phyloP scores from a whole-genome alignment of 768 basidiomycete genomes.

The Arthromyces matolae region DNA sequence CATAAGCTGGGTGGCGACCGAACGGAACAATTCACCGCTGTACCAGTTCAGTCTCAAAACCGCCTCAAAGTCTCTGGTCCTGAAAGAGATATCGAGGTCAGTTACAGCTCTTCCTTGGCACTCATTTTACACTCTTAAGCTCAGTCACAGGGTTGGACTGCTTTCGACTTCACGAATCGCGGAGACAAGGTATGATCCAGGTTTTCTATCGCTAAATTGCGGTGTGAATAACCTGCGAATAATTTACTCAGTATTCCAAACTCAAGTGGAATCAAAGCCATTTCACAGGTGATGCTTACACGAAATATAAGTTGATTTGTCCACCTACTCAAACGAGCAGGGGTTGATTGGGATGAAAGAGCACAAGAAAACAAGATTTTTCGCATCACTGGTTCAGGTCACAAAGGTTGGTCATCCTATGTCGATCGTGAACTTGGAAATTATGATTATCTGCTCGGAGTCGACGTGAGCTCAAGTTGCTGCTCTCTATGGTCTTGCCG shows the following conservation, averaged over 20 bases:
- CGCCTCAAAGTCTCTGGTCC: conserved; percentile 59
- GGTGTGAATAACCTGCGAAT: neutral
- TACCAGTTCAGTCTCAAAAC: conserved; percentile 68
- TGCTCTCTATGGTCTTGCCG: neutral
- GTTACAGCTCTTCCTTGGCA: conserved; percentile 4
- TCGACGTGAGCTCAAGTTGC: conserved; percentile 51
- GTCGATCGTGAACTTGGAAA: conserved; percentile 87
- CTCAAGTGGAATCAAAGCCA: conserved; percentile 75
- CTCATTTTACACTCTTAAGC: conserved; percentile 1
- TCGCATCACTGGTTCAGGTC: conserved; percentile 61
- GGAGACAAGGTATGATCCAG: conserved; percentile 53
- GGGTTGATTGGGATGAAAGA: conserved; percentile 81
- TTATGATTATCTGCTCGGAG: conserved; percentile 79
- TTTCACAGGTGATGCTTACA: conserved; percentile 57
- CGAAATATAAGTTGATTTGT: neutral
- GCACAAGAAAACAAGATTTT: conserved; percentile 63
- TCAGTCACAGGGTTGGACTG: conserved; percentile 69
- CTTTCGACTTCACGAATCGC: conserved; percentile 79
- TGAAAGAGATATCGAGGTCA: conserved; percentile 63
- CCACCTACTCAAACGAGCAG: no score
- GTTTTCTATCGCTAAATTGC: neutral
- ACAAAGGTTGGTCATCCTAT: conserved; percentile 76
- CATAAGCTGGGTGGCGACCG: conserved; percentile 86
- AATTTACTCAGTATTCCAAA: conserved; percentile 54
- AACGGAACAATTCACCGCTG: conserved; percentile 62